Base-by-base conservation (phyloP, 2,329 filamentous ascomycete genomes). In the Fusarium beomiforme region DNA sequence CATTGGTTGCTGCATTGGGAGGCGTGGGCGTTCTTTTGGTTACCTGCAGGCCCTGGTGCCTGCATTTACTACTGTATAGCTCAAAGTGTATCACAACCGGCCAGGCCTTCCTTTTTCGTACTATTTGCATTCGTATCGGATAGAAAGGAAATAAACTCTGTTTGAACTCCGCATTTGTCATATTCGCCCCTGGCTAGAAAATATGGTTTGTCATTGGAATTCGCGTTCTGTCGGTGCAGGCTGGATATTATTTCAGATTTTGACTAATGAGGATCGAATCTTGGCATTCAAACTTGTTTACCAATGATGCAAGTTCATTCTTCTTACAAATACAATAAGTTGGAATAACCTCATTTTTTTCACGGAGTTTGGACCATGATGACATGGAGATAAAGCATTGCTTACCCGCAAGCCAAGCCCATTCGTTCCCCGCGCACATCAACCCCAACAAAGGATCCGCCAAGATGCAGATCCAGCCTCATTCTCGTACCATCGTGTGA, bases 11-110 rank as follows among this genome's bases (percentile, higher is more conserved):
- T 70, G 57, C 69, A 72, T 70, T 70, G 65, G 66, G 69, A 64
- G 69, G 66, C 69, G 70, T 44, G 58, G 70, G 70, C 70, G 70
- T 73, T 69, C n/a, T 67, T 53, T 57, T 54, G 49, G 46, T 29
- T 34, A 55, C 26, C 13, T 37, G 14, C 36, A 43, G 42, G 37
- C 21, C 41, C 44, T 29, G 44, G 69, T 69, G 43, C 60, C 43
- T 63, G 36, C 44, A 47, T 70, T 66, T 59, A 47, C 53, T 43
- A 14, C 31, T 11, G 21, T 33, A 31, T 72, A 67, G 69, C 41
- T 58, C 34, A 55, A 58, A 72, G 49, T 63, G 53, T 70, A 70
- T 70, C 58, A 46, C 44, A 39, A 42, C 23, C n/a, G 16, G n/a
- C 47, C 24, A 68, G 37, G 26, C 14, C 16, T 23, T 46, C 14